These are phyloP conservation scores for Amanita fuliginea DNA, from an alignment of 768 basidiomycete species.

Conservation along the genomic window DNA sequence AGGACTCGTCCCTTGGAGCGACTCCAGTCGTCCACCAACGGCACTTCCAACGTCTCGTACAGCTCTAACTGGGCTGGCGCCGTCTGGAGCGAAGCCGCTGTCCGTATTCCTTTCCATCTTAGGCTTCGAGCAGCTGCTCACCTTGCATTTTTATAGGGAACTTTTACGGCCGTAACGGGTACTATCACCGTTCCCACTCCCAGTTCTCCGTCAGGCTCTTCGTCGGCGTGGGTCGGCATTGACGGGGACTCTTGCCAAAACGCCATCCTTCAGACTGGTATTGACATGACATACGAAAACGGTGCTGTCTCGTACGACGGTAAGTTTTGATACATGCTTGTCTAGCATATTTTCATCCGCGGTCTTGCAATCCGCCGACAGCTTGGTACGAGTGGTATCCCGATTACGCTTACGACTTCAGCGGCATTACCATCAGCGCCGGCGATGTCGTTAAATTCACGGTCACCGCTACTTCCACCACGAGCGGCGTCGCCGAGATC, in stretches of 20 bases:
- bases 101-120: conserved; percentile 2
- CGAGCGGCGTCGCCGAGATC: background rate
- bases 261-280: conserved; percentile 25
- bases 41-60: conserved; percentile 16
- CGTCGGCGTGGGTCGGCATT: conserved; percentile 26
- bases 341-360: too few relatives aligned
- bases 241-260: conserved; percentile 23
- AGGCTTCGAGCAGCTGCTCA: background rate
- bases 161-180: conserved; percentile 17
- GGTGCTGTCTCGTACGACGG: background rate
- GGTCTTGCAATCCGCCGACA: background rate
- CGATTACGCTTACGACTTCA: background rate
- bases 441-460: background rate
- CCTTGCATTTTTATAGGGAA: background rate
- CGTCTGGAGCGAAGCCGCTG: conserved; percentile 16
- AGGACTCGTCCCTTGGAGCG: background rate
- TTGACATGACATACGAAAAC: conserved; percentile 18
- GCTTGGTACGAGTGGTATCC: conserved; percentile 1
- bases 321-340: background rate
- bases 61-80: conserved; percentile 26
- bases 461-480: background rate
- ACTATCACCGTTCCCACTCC: conserved; percentile 24
- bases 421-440: background rate
- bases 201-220: conserved; percentile 15
- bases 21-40: conserved; percentile 1